phyloP scores from a whole-genome alignment of 2,329 filamentous ascomycete species.

The Colletotrichum tamarilloi region DNA sequence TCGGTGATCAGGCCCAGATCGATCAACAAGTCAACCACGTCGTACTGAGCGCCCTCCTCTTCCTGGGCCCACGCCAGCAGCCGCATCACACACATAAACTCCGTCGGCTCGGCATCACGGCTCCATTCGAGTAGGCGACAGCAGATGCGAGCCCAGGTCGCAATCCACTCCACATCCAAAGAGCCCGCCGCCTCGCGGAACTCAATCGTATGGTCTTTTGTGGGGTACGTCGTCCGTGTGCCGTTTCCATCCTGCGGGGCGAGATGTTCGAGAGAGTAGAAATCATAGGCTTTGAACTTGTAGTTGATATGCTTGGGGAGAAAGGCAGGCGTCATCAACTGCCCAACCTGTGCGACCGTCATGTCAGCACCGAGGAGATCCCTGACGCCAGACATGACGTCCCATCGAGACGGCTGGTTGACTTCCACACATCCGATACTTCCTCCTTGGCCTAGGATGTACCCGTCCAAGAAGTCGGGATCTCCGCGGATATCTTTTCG shows the following conservation, averaged over 20 bases:
- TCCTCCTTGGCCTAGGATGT: not conserved
- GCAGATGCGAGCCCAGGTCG: constrained; percentile 47
- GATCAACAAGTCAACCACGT: constrained; percentile 49
- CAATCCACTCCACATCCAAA: constrained; percentile 48
- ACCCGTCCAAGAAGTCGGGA: not conserved
- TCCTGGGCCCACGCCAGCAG: constrained; percentile 38
- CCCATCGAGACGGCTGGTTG: constrained; percentile 6
- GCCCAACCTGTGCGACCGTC: constrained; percentile 20
- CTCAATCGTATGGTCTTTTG: constrained; percentile 45
- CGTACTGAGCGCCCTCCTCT: constrained; percentile 42
- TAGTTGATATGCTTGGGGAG: constrained; percentile 27
- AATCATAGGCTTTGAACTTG: constrained; percentile 26
- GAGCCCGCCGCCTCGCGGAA: constrained; percentile 49
- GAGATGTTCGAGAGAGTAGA: not conserved
- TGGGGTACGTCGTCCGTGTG: not conserved
- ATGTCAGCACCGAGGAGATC: constrained; percentile 31
- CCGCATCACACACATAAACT: constrained; percentile 42
- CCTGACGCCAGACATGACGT: constrained; percentile 35
- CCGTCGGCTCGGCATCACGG: constrained; percentile 42
- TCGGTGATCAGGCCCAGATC: constrained; percentile 47
- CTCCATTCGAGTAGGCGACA: constrained; percentile 44
- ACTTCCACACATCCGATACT: not conserved
- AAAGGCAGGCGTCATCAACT: constrained; percentile 8
- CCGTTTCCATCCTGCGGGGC: not conserved
- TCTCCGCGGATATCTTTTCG: constrained; percentile 2